Evolutionary conservation across 805 yeast species (phyloP).

Genomic region (Metschnikowia corniflorae): DNA sequence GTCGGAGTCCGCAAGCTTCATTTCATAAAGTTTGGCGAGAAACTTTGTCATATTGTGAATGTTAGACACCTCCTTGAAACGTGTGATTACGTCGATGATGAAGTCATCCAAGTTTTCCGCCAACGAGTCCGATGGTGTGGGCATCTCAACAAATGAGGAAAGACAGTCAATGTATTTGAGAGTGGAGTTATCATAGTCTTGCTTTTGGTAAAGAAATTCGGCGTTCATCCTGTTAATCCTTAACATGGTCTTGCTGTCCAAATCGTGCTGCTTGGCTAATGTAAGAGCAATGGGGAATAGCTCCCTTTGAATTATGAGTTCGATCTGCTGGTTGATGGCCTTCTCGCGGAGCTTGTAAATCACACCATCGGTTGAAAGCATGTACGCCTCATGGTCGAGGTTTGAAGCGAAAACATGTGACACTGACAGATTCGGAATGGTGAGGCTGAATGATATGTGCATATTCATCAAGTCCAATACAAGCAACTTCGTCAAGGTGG

Average conservation of each 20-base stretch:
- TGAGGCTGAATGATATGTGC: slow-evolving; percentile 63
- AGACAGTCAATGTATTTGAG: slow-evolving; percentile 60
- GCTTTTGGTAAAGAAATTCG: slow-evolving; percentile 64
- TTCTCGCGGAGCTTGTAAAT: slow-evolving; percentile 67
- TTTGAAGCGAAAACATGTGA: slow-evolving; percentile 49
- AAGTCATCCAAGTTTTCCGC: slow-evolving; percentile 21
- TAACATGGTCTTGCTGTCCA: slow-evolving; percentile 28
- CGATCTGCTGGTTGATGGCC: slow-evolving; percentile 61
- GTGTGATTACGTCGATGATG: slow-evolving; percentile 71
- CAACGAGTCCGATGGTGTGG: slow-evolving; percentile 1
- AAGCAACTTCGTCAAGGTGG: slow-evolving; percentile 51
- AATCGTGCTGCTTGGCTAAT: slow-evolving; percentile 46
- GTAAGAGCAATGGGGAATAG: slow-evolving; percentile 69
- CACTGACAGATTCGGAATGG: slow-evolving; percentile 60
- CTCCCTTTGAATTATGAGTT: slow-evolving; percentile 64
- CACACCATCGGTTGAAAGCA: slow-evolving; percentile 73
- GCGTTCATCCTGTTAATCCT: slow-evolving; percentile 51
- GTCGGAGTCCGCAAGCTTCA: slow-evolving; percentile 61
- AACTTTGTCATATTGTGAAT: slow-evolving; percentile 62
- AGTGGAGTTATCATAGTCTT: slow-evolving; percentile 66
- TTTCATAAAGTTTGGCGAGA: slow-evolving; percentile 55
- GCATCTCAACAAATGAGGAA: slow-evolving; percentile 17
- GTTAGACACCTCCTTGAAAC: slow-evolving; percentile 73
- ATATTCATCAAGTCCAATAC: slow-evolving; percentile 70
- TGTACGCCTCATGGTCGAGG: slow-evolving; percentile 50